phyloP scores from a whole-genome alignment of 495 filamentous ascomycete genomes.

The Penicillium malachiteum region DNA sequence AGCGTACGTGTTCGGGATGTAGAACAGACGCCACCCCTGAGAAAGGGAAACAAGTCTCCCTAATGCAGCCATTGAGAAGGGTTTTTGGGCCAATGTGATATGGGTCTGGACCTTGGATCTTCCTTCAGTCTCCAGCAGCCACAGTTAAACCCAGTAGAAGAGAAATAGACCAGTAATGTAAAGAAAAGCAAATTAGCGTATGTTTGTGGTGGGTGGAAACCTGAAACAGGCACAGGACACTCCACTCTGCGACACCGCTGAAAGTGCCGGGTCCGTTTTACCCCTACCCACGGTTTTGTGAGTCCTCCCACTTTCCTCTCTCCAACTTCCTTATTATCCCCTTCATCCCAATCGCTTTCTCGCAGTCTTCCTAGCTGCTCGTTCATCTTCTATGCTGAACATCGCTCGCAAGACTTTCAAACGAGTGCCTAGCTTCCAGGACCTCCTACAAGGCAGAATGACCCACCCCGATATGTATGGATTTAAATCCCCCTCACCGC shows the following conservation, averaged over 20 bases:
- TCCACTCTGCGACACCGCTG: slow-evolving; percentile 21
- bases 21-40: not conserved
- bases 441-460: slow-evolving; percentile 60
- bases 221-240: slow-evolving; percentile 39
- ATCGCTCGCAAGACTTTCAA: slow-evolving; percentile 52
- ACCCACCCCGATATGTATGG: slow-evolving; percentile 54
- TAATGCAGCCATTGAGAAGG: slow-evolving; percentile 9
- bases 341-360: slow-evolving; percentile 20
- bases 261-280: slow-evolving; percentile 24
- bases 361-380: slow-evolving; percentile 33
- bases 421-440: slow-evolving; percentile 59
- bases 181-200: slow-evolving; percentile 9
- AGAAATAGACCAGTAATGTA: not conserved
- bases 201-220: slow-evolving; percentile 23
- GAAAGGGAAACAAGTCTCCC: not conserved
- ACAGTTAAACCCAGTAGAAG: slow-evolving; percentile 1
- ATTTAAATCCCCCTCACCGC: slow-evolving; percentile 5
- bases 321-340: slow-evolving; percentile 25
- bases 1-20: slow-evolving; percentile 10
- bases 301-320: slow-evolving; percentile 22
- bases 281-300: slow-evolving; percentile 29
- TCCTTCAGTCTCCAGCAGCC: not conserved
- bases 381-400: slow-evolving; percentile 49
- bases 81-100: slow-evolving; percentile 9
- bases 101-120: slow-evolving; percentile 7